Percentiles rank a stretch among this genome's conserved stretches.
These are phyloP conservation scores for Annulohypoxylon nitens DNA, from an alignment of 495 filamentous ascomycete species.

Conservation along the genomic window DNA sequence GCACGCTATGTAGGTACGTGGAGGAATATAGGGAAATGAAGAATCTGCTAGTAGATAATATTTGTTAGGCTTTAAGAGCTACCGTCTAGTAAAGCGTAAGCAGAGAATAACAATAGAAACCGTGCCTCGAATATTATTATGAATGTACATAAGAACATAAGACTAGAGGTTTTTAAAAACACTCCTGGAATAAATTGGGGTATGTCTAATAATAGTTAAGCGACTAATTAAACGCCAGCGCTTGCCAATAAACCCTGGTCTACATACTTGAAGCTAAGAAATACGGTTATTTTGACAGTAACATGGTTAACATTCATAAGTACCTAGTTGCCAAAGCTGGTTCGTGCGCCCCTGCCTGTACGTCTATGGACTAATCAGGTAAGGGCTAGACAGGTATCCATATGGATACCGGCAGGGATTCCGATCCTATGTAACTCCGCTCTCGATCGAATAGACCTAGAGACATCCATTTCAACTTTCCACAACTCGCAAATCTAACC, in stretches of 20 bases:
- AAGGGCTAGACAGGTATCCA: conserved; percentile 21
- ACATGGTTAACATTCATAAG: conserved; percentile 34
- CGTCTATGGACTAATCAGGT: conserved; percentile 43
- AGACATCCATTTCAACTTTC: background rate
- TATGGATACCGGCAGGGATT: conserved; percentile 25
- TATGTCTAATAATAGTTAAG: conserved; percentile 30
- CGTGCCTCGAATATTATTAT: conserved; percentile 12
- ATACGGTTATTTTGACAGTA: conserved; percentile 27
- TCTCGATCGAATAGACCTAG: conserved; percentile 25
- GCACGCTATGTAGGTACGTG: background rate
- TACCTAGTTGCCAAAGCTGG: conserved; percentile 41
- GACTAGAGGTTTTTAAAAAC: conserved; percentile 1
- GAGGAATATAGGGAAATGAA: background rate
- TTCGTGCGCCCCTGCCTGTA: conserved; percentile 38
- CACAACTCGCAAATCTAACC: conserved; percentile 15
- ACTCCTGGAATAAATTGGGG: conserved; percentile 22
- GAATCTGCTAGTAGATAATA: background rate
- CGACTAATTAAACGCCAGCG: conserved; percentile 49
- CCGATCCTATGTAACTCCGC: conserved; percentile 38
- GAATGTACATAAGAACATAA: conserved; percentile 1
- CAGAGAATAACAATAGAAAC: conserved; percentile 29
- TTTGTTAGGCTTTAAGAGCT: background rate
- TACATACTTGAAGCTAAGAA: conserved; percentile 30
- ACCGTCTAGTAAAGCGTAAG: background rate
- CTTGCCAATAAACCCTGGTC: conserved; percentile 27